Conservation (phyloP, 345 rosid species). For the Rhizophora mangle region DNA sequence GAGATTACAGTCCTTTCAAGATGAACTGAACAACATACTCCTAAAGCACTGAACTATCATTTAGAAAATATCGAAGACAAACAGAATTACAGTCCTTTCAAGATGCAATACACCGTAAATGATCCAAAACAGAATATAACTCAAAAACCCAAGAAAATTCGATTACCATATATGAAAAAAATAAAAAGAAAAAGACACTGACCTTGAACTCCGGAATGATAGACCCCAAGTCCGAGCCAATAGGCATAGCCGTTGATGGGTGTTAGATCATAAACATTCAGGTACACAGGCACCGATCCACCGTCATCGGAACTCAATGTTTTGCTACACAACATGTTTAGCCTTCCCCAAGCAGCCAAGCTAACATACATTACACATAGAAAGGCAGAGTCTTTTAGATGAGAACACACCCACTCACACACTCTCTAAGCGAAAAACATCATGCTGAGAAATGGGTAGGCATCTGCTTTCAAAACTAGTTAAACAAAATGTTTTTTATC, state of each 20-base stretch:
- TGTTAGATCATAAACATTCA: constrained; percentile 95
- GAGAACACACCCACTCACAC: background rate
- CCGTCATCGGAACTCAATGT: constrained; percentile 40
- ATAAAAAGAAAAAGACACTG: constrained; percentile 7
- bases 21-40: background rate
- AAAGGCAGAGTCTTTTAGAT: background rate
- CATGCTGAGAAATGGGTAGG: background rate
- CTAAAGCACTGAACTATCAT: background rate
- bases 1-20: too few species aligned
- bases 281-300: constrained; percentile 89
- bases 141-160: background rate
- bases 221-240: constrained; percentile 97
- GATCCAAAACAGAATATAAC: background rate
- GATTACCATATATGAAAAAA: background rate
- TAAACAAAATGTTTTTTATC: background rate
- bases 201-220: constrained; percentile 99
- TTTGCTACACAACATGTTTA: constrained; percentile 67
- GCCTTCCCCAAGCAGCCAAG: background rate
- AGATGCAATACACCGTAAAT: background rate
- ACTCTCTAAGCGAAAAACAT: constrained; percentile 2
- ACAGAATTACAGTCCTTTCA: background rate
- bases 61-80: background rate
- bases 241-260: constrained; percentile 92
- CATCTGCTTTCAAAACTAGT: background rate
- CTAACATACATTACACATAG: background rate